Evolutionary conservation across 2,329 filamentous ascomycete species (phyloP), one percentile per base, ranked within the genome.

Genomic region (Acephala macrosclerotiorum): DNA sequence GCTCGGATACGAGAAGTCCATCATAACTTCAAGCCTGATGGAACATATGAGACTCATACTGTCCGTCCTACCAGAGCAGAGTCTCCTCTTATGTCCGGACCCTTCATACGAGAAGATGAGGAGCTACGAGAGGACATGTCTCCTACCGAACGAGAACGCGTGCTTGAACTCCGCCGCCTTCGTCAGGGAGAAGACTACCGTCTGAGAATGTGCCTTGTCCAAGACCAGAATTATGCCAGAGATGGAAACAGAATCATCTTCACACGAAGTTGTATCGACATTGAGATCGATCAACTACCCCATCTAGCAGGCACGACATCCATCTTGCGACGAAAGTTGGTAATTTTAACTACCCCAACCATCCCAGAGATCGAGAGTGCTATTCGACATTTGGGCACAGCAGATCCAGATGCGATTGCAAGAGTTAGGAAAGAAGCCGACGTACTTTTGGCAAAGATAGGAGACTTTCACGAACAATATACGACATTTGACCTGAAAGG

Each of bases 81-180:
- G 18, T 57, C 55, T 12, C 55, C 35, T 5, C 35, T 57, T 18
- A 57, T 40, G 33, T 35, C 29, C 2, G 55, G 55, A 38, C 18
- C 55, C 20, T 57, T 57, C 20, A 57, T 57, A 16, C 55, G 25
- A 14, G 18, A 20, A 7, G 55, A 57, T 38, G 55, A 57, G 35
- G 55, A 57, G 36, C 12, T 57, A 14, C 20, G 20, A 11, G n/a
- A 20, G 20, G 55, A 22, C 12, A 57, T 57, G 55, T 36, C 55
- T 25, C 16, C 16, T 16, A 18, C n/a, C 9, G 55, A 57, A 33
- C 55, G 55, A 22, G 55, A 26, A 9, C 29, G 55, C 20, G 55
- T 40, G 35, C 55, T 57, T 2, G 29, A 38, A 20, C 33, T 57
- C 20, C 55, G 55, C 20, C 55, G 33, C 8, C 55, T 57, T 14